Base-by-base conservation (phyloP, 2,329 filamentous ascomycete species). In the Colletotrichum lini region DNA sequence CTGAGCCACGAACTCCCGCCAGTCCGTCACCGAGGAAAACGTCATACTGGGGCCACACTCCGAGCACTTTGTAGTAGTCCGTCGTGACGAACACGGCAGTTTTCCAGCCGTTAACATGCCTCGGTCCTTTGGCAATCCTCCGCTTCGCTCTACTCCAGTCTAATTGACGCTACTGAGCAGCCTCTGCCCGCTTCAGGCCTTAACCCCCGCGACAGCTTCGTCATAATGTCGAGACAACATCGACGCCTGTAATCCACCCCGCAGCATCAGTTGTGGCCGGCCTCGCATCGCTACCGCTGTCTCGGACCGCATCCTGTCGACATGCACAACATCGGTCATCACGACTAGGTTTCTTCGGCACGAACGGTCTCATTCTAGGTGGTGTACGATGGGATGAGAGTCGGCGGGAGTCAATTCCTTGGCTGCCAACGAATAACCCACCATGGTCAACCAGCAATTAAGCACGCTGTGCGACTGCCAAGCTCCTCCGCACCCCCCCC, bases 241-340 rank as follows among this genome's bases (percentile, higher is more conserved):
- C 56, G 40, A 45, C 56, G 40, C 30, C 23, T n/a, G 12, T 23
- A 35, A 44, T 30, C 47, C 35, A 42, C 59, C 23, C 49, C 13
- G 21, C 47, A 10, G 58, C 45, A 50, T 49, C 30, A 49, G 13
- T 21, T 49, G 58, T 50, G n/a, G 30, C 45, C n/a, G n/a, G 30
- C 47, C 54, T 63, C 49, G 16, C 56, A 60, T 44, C 68, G 44
- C 66, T 53, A 56, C 50, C 68, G 44, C 66, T 53, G 57, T 54
- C 64, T 40, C 30, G 64, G 57, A 47, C 65, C 13, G 13, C 45
- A 58, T 71, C 50, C 16, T 47, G 64, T 57, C 64, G 49, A 62
- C 50, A 71, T 71, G 68, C 68, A 67, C 50, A 71, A 56, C 68
- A 71, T 67, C 52, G 42, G 18, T 13, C 59, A 50, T 40, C n/a